These are phyloP conservation scores for Oryza glaberrima DNA, from an alignment of 176 grass and related monocot genomes.

Conservation along the genomic window DNA sequence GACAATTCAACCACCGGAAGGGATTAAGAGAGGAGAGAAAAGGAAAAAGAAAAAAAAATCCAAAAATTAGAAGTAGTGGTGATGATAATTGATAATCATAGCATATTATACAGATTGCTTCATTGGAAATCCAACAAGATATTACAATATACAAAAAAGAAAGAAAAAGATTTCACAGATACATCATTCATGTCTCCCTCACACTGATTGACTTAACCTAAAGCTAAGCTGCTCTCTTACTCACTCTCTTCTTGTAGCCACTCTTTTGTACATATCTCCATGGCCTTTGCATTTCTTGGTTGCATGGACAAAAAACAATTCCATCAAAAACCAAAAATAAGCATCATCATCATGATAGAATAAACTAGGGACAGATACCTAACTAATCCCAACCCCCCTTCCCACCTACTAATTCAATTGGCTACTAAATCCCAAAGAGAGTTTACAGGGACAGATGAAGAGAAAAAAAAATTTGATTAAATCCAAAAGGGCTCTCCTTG, in stretches of 20 bases:
- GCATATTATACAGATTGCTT: constrained; percentile 51
- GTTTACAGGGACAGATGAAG: constrained; percentile 17
- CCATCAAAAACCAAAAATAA: constrained; percentile 55
- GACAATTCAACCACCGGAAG: constrained; percentile 30
- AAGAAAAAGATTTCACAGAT: constrained; percentile 23
- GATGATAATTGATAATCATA: constrained; percentile 10
- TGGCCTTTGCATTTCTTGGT: constrained; percentile 67
- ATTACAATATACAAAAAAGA: constrained; percentile 52
- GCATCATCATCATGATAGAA: constrained; percentile 51
- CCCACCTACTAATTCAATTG: constrained; percentile 49
- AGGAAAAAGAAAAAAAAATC: neutral
- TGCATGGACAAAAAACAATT: constrained; percentile 72
- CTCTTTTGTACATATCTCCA: constrained; percentile 69
- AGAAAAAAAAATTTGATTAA: neutral
- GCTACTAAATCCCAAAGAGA: constrained; percentile 33
- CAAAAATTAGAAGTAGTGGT: neutral
- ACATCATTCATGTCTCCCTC: constrained; percentile 17
- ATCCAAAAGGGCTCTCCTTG: constrained; percentile 18
- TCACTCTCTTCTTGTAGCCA: constrained; percentile 42
- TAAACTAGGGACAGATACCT: constrained; percentile 58
- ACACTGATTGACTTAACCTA: constrained; percentile 31
- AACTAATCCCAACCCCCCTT: constrained; percentile 47
- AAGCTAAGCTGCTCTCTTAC: constrained; percentile 35
- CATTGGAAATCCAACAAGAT: constrained; percentile 36
- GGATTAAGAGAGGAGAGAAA: neutral